These are phyloP conservation scores for Lodderomyces oxycetoniae DNA, from an alignment of 1,139 yeast species.

Conservation along the genomic window DNA sequence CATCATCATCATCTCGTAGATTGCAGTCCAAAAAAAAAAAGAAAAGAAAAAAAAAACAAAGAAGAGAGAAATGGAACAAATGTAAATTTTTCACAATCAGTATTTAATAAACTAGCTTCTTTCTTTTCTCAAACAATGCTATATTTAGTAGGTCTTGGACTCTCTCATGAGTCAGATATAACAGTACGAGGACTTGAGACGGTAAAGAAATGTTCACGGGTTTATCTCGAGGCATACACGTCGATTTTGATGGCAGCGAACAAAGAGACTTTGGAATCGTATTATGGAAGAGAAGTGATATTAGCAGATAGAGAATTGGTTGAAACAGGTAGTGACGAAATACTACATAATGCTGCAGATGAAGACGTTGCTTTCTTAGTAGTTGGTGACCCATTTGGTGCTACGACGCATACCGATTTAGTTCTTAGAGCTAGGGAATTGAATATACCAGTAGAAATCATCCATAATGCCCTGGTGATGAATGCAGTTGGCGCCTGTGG, in stretches of 20 bases:
- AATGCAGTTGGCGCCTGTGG: slow-evolving; percentile 99
- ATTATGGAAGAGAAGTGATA: slow-evolving; percentile 79
- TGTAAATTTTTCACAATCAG: too few species aligned
- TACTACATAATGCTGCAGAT: slow-evolving; percentile 66
- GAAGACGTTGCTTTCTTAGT: slow-evolving; percentile 91
- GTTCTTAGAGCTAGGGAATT: slow-evolving; percentile 85
- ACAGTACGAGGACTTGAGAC: slow-evolving; percentile 91
- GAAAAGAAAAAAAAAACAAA: neutral
- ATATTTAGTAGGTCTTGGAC: slow-evolving; percentile 86
- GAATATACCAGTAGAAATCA: slow-evolving; percentile 69
- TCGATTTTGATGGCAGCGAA: slow-evolving; percentile 93
- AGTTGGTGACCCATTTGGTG: slow-evolving; percentile 97
- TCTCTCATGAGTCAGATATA: slow-evolving; percentile 83
- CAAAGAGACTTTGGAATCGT: slow-evolving; percentile 60
- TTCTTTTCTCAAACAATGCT: slow-evolving; percentile 51
- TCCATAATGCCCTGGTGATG: slow-evolving; percentile 97
- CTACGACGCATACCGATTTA: slow-evolving; percentile 95
- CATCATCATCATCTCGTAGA: too few species aligned
- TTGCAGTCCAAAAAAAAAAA: too few species aligned
- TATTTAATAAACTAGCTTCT: too few species aligned
- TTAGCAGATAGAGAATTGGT: slow-evolving; percentile 94
- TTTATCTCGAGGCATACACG: slow-evolving; percentile 92
- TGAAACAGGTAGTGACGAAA: slow-evolving; percentile 81
- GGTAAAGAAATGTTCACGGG: slow-evolving; percentile 77
- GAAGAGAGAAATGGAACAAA: too few species aligned